Base-by-base conservation (phyloP, 2,329 filamentous ascomycete genomes). In the Sclerotinia spermophila region DNA sequence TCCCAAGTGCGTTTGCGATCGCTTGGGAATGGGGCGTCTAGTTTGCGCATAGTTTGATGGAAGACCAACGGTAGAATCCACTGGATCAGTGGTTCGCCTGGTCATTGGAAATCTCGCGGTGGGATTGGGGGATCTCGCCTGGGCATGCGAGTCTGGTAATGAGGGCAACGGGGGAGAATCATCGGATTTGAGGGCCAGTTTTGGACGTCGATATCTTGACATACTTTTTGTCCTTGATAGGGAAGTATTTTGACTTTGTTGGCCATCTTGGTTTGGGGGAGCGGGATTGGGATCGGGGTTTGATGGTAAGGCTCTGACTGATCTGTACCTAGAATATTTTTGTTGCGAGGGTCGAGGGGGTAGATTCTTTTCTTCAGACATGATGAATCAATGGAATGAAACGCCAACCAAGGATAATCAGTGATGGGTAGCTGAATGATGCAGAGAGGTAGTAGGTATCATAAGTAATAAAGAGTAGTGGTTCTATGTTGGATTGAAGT, bases 271-370 rank as follows among this genome's bases (percentile, higher is more conserved):
- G 33, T 33, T 67, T 30, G 40, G 19, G 33, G 38, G 40, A 11
- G 62, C 42, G 24, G 59, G 51, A 55, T 71, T 33, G 10, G 69
- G 51, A 55, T 71, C 38, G 10, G 69, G n/a, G 38, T 79, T 73
- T 35, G 71, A 44, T 27, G 71, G 78, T 17, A 80, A 81, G 73
- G 82, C 82, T 71, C 87, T 81, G 69, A 88, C 85, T 42, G 86
- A 87, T 73, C 86, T 82, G 79, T 89, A 89, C 56, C 87, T 83
- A 69, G 86, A 86, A 77, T 86, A 84, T 76, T 86, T 87, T 67
- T 79, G 77, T 42, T 78, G 78, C 30, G 72, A 59, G 64, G 70
- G 51, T 60, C 62, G 68, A 48, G 71, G 67, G 60, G 58, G 51
- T 62, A 68, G 60, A 19, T 73, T 72, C 44, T 69, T 73, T n/a